Evolutionary conservation across 306 rosid species (phyloP).

Genomic region (Cyamopsis tetragonoloba): DNA sequence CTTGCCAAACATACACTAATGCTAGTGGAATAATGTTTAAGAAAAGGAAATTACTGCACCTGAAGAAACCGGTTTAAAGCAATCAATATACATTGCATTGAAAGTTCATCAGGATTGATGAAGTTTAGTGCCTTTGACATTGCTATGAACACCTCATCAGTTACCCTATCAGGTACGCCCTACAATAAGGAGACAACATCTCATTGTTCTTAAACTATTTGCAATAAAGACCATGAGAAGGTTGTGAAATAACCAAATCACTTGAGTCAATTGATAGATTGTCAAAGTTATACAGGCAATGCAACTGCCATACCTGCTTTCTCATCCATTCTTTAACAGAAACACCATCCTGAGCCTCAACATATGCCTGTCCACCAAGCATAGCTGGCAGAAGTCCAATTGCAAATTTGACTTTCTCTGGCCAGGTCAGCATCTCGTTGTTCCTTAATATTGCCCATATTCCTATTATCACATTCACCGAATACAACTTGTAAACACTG

Average conservation of each 20-base stretch:
- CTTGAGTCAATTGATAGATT: neutral
- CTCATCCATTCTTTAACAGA: slow-evolving; percentile 90
- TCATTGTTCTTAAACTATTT: slow-evolving; percentile 22
- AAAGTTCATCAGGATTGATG: slow-evolving; percentile 97
- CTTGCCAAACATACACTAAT: neutral
- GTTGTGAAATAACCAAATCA: slow-evolving; percentile 1
- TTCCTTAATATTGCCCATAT: slow-evolving; percentile 94
- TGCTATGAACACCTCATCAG: slow-evolving; percentile 97
- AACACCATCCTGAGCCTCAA: slow-evolving; percentile 89
- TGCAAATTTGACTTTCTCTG: slow-evolving; percentile 94
- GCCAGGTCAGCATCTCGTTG: slow-evolving; percentile 97
- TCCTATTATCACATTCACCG: slow-evolving; percentile 47
- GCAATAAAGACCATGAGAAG: neutral
- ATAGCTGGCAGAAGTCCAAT: slow-evolving; percentile 96
- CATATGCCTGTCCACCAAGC: slow-evolving; percentile 92
- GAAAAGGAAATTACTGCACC: slow-evolving; percentile 45
- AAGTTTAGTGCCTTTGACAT: slow-evolving; percentile 99
- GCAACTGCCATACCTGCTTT: slow-evolving; percentile 58
- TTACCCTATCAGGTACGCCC: slow-evolving; percentile 94
- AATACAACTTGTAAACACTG: slow-evolving; percentile 13
- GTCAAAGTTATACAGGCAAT: slow-evolving; percentile 6
- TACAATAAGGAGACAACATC: slow-evolving; percentile 29
- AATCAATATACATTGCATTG: slow-evolving; percentile 98
- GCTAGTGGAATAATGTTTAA: neutral
- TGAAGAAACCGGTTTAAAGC: slow-evolving; percentile 96